Conservation (phyloP, 2,329 filamentous ascomycete species). For the Colletotrichum chlorophyti region DNA sequence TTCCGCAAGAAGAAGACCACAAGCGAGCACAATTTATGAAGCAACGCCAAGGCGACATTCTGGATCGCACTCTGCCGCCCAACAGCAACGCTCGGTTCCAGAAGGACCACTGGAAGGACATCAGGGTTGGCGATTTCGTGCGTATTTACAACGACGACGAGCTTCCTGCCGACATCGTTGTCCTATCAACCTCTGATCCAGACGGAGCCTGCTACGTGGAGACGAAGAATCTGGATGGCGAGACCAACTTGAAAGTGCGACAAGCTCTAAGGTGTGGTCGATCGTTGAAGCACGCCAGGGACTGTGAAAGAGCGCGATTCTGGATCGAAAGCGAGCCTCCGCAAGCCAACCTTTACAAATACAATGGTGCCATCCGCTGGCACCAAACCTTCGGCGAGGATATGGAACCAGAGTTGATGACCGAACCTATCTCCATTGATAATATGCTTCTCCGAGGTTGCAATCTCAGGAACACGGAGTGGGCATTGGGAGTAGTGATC, state of each 20-base stretch:
- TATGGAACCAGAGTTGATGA: slow-evolving; percentile 75
- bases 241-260: slow-evolving; percentile 96
- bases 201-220: slow-evolving; percentile 97
- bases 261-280: slow-evolving; percentile 88
- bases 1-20: slow-evolving; percentile 45
- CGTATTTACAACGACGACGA: slow-evolving; percentile 97
- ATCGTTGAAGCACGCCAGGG: slow-evolving; percentile 82
- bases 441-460: slow-evolving; percentile 93
- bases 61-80: slow-evolving; percentile 73
- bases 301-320: slow-evolving; percentile 92
- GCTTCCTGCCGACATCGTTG: slow-evolving; percentile 90
- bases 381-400: slow-evolving; percentile 73
- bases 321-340: slow-evolving; percentile 88
- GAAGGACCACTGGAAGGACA: slow-evolving; percentile 92
- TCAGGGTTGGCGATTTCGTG: slow-evolving; percentile 95
- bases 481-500: slow-evolving; percentile 89
- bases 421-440: slow-evolving; percentile 92
- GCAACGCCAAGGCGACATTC: slow-evolving; percentile 62
- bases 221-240: slow-evolving; percentile 96
- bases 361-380: slow-evolving; percentile 91
- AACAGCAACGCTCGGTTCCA: slow-evolving; percentile 84
- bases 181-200: slow-evolving; percentile 89
- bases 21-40: slow-evolving; percentile 46
- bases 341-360: slow-evolving; percentile 94
- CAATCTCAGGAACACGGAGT: slow-evolving; percentile 93